Base-by-base conservation (phyloP, 2,329 filamentous ascomycete genomes). In the Colletotrichum australisinense region DNA sequence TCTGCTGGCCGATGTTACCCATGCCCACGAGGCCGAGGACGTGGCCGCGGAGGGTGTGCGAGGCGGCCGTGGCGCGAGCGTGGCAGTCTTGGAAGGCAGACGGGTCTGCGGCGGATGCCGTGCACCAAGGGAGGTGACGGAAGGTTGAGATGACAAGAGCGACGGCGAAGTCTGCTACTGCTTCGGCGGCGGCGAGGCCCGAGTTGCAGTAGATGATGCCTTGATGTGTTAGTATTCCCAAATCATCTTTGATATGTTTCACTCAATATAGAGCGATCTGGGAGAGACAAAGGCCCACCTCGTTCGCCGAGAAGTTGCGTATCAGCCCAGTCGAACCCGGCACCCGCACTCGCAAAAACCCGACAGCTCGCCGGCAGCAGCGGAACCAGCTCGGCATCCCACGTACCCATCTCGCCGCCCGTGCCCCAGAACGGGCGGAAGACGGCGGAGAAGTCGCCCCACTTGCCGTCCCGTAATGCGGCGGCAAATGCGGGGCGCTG, bases 201-300 rank as follows among this genome's bases (percentile, higher is more conserved):
- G 90, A 88, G 82, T 95, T 94, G 85, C 93, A 94, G 83, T 94
- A 95, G 64, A 92, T 82, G 74, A 93, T 89, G 49, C 90, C 88
- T 88, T 26, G 35, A 1, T 35, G 19, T n/a, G n/a, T 63, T 16
- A 28, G 52, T 49, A 8, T 22, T 9, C 19, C 52, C 9, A 16
- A 8, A 6, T 12, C 32, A 35, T n/a, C 9, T 14, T 28, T 49
- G 2, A 28, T 22, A 12, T 19, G 19, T 9, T n/a, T 49, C 7
- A 8, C 8, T 49, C 19, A 9, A 49, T 7, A 49, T 3, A n/a
- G 42, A 5, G 19, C 6, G 19, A 49, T n/a, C 19, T n/a, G 3
- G 8, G 42, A 2, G 8, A 12, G 19, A 6, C 3, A n/a, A 57
- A 19, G 16, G 76, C 82, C 74, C 79, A 89, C 90, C 92, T 78